Evolutionary conservation across 1,139 yeast genomes (phyloP).

Genomic region (Pichia sp.): DNA sequence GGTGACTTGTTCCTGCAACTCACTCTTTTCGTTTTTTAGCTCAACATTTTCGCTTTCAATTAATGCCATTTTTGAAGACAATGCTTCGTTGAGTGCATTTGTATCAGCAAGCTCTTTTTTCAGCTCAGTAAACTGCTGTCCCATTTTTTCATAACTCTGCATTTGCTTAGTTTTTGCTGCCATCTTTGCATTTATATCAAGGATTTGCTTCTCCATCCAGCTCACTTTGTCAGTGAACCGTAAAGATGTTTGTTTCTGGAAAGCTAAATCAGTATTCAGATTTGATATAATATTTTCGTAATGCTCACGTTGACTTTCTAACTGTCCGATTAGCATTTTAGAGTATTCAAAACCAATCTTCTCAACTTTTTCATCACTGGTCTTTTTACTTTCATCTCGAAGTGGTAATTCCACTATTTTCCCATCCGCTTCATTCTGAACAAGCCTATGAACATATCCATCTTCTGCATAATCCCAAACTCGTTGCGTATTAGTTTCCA

Average conservation of each 20-base stretch:
- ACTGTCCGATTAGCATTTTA: conserved; percentile 68
- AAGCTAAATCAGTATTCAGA: conserved; percentile 17
- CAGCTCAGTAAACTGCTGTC: conserved; percentile 28
- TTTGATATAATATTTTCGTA: conserved; percentile 49
- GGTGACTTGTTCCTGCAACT: conserved; percentile 62
- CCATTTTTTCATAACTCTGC: conserved; percentile 27
- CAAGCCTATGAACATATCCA: conserved; percentile 79
- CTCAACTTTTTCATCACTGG: conserved; percentile 34
- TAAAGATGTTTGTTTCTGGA: conserved; percentile 17
- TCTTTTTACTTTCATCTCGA: conserved; percentile 21
- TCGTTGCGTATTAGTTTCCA: conserved; percentile 80
- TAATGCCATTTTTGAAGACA: conserved; percentile 54
- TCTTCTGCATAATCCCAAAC: conserved; percentile 97
- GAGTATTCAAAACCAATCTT: conserved; percentile 73
- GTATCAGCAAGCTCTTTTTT: conserved; percentile 41
- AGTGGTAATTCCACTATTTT: conserved; percentile 66
- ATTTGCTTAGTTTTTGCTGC: conserved; percentile 9
- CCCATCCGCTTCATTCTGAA: conserved; percentile 83
- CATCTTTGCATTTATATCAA: conserved; percentile 17
- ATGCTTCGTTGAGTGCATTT: conserved; percentile 49
- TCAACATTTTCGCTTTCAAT: conserved; percentile 39
- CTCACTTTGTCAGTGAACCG: conserved; percentile 30
- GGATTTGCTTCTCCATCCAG: conserved; percentile 10
- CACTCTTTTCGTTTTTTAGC: conserved; percentile 42
- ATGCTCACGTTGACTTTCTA: conserved; percentile 86